Evolutionary conservation across 2,329 filamentous ascomycete species (phyloP), one percentile per base, ranked within the genome.

Genomic region (Penicillium sp.): DNA sequence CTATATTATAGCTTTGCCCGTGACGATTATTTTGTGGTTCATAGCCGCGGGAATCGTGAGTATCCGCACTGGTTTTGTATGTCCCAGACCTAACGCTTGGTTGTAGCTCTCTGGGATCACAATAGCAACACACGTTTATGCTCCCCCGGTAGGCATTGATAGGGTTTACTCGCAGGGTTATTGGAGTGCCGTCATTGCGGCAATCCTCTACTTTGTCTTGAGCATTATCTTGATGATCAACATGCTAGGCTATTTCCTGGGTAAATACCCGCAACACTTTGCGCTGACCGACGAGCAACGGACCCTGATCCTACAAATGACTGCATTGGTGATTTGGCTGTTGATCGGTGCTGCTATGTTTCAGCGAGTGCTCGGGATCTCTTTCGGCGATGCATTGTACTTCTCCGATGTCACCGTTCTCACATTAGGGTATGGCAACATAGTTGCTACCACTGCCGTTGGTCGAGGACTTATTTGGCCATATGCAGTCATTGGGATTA

Each of bases 231-330:
- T 96, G 74, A 83, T 89, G 63, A 75, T 91, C 55, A 96, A 93
- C 23, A 91, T 93, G 77, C 82, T 87, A 56, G 91, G 91, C 9
- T 93, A 92, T 47, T 84, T 85, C 57, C 77, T 87, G 0, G 86
- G 87, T 0, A 89, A 90, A 64, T 96, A 96, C 67, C 82, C 83
- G 7, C 88, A 90, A 65, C 87, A 91, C 67, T 96, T 96, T 65
- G 79, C 82, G 4, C 80, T 96, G 25, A 93, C 89, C 0, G 84
- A 87, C 53, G 89, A 88, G 60, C 93, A 97, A 73, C 84, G 93
- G 10, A 96, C 91, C 0, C 78, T 97, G 23, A 96, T 97, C 80
- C 77, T 96, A 29, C 93, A 97, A 74, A 96, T 91, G 1, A 95
- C 95, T 74, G 79, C 89, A 55, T 90, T 95, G 69, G 87, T 96